A percentile compares a stretch with the other conserved stretches of the same genome.
Evolutionary conservation across 1,284 basidiomycete species (phyloP).

Genomic region (Cryptococcus deneoformans): DNA sequence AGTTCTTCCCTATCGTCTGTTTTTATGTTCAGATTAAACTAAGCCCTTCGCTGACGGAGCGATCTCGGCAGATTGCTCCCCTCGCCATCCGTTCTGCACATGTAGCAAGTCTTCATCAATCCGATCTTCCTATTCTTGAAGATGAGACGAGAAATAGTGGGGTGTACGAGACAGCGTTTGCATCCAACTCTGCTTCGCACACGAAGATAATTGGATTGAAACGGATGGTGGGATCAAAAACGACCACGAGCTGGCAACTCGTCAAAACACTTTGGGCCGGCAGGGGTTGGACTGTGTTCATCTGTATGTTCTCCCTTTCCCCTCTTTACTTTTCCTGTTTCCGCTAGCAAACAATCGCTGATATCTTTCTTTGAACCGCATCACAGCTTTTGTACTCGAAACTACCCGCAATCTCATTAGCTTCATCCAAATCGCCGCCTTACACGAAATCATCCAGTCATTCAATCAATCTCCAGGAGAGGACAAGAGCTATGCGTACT

Average conservation of each 20-base stretch:
- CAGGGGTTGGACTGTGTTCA: constrained; percentile 23
- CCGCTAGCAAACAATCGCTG: neutral
- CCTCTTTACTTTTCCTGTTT: neutral
- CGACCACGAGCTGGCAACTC: constrained; percentile 24
- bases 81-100: constrained; percentile 27
- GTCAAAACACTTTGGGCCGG: constrained; percentile 34
- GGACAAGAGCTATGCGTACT: constrained; percentile 39
- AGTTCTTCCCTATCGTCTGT: constrained; percentile 8
- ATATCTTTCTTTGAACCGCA: neutral
- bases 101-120: constrained; percentile 26
- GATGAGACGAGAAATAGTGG: constrained; percentile 31
- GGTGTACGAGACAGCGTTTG: constrained; percentile 8
- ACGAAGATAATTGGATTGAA: constrained; percentile 6
- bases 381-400: constrained; percentile 33
- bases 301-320: constrained; percentile 22
- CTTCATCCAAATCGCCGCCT: constrained; percentile 34
- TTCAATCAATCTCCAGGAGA: constrained; percentile 22
- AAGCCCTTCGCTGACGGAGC: neutral
- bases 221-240: constrained; percentile 2
- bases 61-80: constrained; percentile 19
- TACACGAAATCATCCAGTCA: constrained; percentile 40
- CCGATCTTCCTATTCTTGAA: constrained; percentile 43
- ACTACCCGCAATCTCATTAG: constrained; percentile 26
- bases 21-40: no score
- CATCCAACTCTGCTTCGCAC: constrained; percentile 4